Evolutionary conservation across 108 stramenopile genomes (phyloP).

Genomic region (Cyclotella kingstonii): DNA sequence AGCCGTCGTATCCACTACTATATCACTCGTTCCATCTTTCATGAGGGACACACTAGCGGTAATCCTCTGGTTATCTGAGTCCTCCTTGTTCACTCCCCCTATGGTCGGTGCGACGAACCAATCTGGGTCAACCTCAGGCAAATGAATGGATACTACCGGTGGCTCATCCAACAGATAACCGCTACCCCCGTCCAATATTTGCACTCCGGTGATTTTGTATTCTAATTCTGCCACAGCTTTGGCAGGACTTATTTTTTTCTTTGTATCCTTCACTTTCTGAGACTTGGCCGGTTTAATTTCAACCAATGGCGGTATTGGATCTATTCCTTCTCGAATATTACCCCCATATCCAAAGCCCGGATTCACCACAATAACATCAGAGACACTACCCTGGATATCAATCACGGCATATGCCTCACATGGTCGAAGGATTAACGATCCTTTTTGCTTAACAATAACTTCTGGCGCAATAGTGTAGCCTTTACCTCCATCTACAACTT

Average conservation of each 20-base stretch:
- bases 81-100: conserved; percentile 16
- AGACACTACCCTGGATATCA: conserved; percentile 62
- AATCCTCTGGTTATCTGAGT: conserved; percentile 40
- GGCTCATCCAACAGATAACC: conserved; percentile 69
- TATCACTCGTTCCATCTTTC: conserved; percentile 15
- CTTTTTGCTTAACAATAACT: conserved; percentile 55
- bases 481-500: conserved; percentile 71
- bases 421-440: conserved; percentile 33
- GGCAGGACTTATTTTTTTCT: conserved; percentile 41
- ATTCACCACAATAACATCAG: conserved; percentile 65
- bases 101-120: conserved; percentile 62
- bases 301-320: conserved; percentile 55
- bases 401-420: conserved; percentile 75
- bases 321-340: conserved; percentile 14
- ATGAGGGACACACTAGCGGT: conserved; percentile 44
- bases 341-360: conserved; percentile 81
- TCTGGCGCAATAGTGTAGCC: conserved; percentile 57
- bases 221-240: conserved; percentile 70
- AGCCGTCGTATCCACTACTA: conserved; percentile 22
- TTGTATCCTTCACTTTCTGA: neutral
- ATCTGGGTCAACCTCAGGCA: conserved; percentile 67
- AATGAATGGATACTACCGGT: conserved; percentile 51
- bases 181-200: conserved; percentile 55
- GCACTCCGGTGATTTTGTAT: conserved; percentile 44
- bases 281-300: conserved; percentile 55